Evolutionary conservation across 768 basidiomycete species (phyloP), one percentile per base, ranked within the genome.

Genomic region (Artomyces pyxidatus): DNA sequence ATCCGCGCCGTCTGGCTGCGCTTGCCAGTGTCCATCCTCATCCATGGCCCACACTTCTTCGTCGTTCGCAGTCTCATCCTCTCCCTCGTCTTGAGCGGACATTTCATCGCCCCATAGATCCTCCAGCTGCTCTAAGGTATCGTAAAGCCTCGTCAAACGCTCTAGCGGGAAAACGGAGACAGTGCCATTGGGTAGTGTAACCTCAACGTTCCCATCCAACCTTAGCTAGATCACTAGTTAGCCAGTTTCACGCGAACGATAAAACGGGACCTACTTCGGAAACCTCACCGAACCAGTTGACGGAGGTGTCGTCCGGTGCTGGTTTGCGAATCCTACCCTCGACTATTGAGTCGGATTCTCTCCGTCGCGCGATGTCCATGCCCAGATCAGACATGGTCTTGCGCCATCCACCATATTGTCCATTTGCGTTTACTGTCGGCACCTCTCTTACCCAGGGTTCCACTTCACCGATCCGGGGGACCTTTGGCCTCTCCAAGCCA

Each of bases 251-350:
- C 6, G 3, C 16, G 47, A 38, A 37, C 25, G 23, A 29, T 28
- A 29, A 16, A 8, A 42, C 52, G 6, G 16, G 22, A 65, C 79
- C 43, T 66, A 80, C 91, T 63, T 75, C 77, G 26, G 76, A 77
- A 16, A 96, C 91, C 69, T 95, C 89, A 21, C 93, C 93, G 47
- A 88, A 80, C 93, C 93, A 97, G 39, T 72, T 68, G 21, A 89
- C 61, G 40, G 67, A 62, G 7, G 64, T 60, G 56, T 74, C 73
- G 45, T 64, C 67, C 27, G 53, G 54, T 23, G 54, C 54, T 30
- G 76, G 74, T 45, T 72, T 65, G 45, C 69, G 63, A 14, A 83
- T 73, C 35, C 58, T 62, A 19, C 67, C 65, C 42, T 78, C 75
- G 37, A 64, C 58, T 4, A 63, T 55, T 23, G 56, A 58, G 12